Evolutionary conservation across 2,329 filamentous ascomycete species (phyloP).

Genomic region (Onygena corvina): DNA sequence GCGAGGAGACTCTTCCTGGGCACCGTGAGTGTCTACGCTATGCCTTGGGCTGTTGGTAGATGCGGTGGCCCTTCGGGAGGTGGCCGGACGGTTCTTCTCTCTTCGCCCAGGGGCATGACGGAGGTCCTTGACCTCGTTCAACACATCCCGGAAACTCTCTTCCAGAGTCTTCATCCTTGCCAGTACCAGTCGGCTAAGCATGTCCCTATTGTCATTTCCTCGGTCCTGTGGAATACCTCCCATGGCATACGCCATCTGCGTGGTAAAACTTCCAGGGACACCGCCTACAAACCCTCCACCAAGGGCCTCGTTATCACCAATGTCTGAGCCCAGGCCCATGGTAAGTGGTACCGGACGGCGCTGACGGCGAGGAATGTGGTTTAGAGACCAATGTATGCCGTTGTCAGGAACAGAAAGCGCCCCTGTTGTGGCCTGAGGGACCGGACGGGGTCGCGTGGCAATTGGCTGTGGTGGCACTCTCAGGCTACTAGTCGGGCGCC

Average conservation of each 20-base stretch:
- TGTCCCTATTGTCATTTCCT: constrained; percentile 49
- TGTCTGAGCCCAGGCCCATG: constrained; percentile 61
- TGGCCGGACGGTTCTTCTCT: constrained; percentile 1
- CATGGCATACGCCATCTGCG: constrained; percentile 63
- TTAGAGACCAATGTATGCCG: constrained; percentile 42
- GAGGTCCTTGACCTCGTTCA: constrained; percentile 60
- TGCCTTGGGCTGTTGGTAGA: neutral
- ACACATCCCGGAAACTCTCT: constrained; percentile 78
- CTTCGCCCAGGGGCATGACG: constrained; percentile 33
- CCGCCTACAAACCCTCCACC: constrained; percentile 48
- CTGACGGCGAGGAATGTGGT: constrained; percentile 25
- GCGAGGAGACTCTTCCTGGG: neutral
- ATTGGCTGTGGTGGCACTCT: neutral
- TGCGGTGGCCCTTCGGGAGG: neutral
- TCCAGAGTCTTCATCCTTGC: constrained; percentile 88
- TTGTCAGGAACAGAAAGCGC: constrained; percentile 47
- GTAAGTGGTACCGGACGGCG: constrained; percentile 53
- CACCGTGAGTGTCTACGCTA: neutral
- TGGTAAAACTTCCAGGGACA: constrained; percentile 64
- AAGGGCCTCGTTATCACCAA: constrained; percentile 51
- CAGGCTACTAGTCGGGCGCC: neutral
- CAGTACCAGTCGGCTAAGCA: constrained; percentile 68
- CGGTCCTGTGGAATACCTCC: constrained; percentile 41
- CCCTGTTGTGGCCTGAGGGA: constrained; percentile 18
- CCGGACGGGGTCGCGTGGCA: constrained; percentile 2